Base-by-base conservation (phyloP, 2,329 filamentous ascomycete species). In the Fusarium redolens region DNA sequence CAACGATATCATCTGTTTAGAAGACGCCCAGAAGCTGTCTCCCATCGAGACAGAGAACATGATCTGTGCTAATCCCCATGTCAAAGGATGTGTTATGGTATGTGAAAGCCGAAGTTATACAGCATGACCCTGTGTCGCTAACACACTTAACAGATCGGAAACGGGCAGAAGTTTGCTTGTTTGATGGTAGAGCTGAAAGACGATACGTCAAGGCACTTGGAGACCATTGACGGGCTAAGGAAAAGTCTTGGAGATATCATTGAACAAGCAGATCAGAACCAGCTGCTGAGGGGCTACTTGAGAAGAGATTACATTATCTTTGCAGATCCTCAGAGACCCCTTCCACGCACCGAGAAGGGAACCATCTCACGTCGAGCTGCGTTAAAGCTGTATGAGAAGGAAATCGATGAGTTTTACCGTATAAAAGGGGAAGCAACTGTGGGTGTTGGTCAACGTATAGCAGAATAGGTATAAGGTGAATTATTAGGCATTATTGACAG, bases 201-300 rank as follows among this genome's bases (percentile, higher is more conserved):
- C 1, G 30, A 35, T 2, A 6, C 3, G 6, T 2, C 11, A 14
- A 33, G n/a, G 14, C n/a, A 51, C 5, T 2, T 5, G 0, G 11
- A 9, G 5, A 35, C n/a, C 4, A 35, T 35, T 18, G 2, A 22
- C 22, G 11, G 2, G 1, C 15, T 50, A n/a, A 10, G 2, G 15
- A 3, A 35, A 22, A 5, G 11, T 0, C n/a, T 50, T 22, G 47
- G 47, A 2, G 47, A 50, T 51, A 51, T 51, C 9, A 35, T 50
- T 51, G 47, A 51, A 4, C 20, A 35, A 18, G 47, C 47, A 22
- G 30, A 51, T 25, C 30, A 35, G 11, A 35, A 51, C 3, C 48
- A 51, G 8, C 22, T 51, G 8, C 4, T 35, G 17, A 35, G n/a
- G 18, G 48, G 31, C 4, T 51, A 35, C 5, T 14, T 51, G 17